Percentiles rank a stretch among this genome's conserved stretches.
Conservation (phyloP, 1,284 basidiomycete species). For the Fomitiporia mediterranea region DNA sequence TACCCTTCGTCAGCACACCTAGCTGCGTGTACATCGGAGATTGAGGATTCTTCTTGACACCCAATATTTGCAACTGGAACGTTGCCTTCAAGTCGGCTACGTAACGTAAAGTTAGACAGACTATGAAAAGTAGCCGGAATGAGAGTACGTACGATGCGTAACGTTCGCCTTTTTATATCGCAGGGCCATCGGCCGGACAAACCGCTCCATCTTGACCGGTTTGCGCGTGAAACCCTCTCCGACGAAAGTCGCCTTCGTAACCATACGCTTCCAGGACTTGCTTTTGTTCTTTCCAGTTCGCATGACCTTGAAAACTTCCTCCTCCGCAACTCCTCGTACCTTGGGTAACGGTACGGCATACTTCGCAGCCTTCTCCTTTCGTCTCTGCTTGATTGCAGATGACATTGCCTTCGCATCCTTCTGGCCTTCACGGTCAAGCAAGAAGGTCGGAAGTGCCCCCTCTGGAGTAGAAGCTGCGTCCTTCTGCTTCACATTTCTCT, state of each 20-base stretch:
- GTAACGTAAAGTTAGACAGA: constrained; percentile 15
- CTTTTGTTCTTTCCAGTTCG: constrained; percentile 96
- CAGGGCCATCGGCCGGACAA: constrained; percentile 95
- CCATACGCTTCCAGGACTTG: constrained; percentile 99
- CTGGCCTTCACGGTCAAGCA: constrained; percentile 95
- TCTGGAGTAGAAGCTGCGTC: constrained; percentile 80
- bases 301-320: constrained; percentile 99
- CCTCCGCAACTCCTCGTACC: constrained; percentile 97
- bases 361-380: constrained; percentile 99
- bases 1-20: constrained; percentile 98
- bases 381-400: constrained; percentile 97
- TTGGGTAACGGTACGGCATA: constrained; percentile 96
- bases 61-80: constrained; percentile 97
- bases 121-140: constrained; percentile 4
- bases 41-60: constrained; percentile 99
- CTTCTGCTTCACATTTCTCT: constrained; percentile 94
- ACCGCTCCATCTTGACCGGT: constrained; percentile 98
- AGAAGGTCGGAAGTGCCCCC: constrained; percentile 88
- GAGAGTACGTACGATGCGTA: constrained; percentile 80
- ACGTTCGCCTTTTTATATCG: constrained; percentile 99
- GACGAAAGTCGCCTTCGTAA: constrained; percentile 98
- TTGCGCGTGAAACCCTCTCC: constrained; percentile 98
- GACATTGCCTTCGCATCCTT: constrained; percentile 97
- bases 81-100: constrained; percentile 95
- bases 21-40: constrained; percentile 96